phyloP scores from a whole-genome alignment of 441 rosid genomes.

The Adansonia rubrostipa region DNA sequence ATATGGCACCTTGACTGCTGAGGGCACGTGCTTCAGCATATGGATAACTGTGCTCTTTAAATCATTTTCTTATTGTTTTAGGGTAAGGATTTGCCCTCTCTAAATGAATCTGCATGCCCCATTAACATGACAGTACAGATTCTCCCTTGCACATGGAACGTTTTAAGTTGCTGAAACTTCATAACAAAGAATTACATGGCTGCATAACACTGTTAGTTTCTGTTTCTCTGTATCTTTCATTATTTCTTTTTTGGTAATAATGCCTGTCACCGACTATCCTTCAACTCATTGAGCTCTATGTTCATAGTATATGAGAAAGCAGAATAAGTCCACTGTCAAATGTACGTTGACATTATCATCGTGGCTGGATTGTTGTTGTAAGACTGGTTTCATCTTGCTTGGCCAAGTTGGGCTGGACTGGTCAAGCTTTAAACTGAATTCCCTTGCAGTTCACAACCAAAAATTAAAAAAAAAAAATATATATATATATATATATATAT shows the following conservation, averaged over 20 bases:
- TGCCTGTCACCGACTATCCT: not conserved
- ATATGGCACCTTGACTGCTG: not conserved
- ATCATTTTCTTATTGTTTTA: conserved; percentile 4
- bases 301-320: not conserved
- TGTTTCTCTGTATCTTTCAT: not conserved
- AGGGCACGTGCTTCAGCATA: not conserved
- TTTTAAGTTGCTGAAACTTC: not conserved
- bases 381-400: not conserved
- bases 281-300: not conserved
- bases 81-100: conserved; percentile 8
- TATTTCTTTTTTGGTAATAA: not conserved
- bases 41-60: conserved; percentile 18
- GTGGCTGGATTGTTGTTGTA: not conserved
- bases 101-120: conserved; percentile 2
- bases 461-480: too few relatives aligned
- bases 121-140: not conserved
- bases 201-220: not conserved
- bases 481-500: too few relatives aligned
- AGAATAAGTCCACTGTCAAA: not conserved
- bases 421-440: not conserved
- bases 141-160: not conserved
- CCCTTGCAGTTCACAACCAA: not conserved
- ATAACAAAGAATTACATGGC: not conserved
- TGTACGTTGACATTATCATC: not conserved
- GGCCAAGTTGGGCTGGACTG: not conserved